Conservation (phyloP, 768 basidiomycete species). For the Wakefieldia striispora region DNA sequence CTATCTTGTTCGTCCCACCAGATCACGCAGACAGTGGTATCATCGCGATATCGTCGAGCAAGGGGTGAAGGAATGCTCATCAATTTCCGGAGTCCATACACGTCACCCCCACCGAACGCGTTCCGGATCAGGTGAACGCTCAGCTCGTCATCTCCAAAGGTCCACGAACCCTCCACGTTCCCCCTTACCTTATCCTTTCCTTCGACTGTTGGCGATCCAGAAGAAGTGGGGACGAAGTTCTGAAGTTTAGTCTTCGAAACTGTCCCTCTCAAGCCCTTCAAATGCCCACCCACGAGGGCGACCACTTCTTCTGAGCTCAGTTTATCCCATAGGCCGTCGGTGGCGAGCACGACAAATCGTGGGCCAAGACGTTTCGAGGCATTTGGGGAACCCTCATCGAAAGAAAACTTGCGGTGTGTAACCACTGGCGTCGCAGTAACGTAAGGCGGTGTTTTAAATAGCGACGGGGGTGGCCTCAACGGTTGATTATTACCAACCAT, state of each 20-base stretch:
- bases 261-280: conserved; percentile 66
- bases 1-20: conserved; percentile 75
- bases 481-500: conserved; percentile 58
- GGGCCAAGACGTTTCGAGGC: conserved; percentile 26
- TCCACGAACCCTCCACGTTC: conserved; percentile 55
- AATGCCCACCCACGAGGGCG: conserved; percentile 78
- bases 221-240: conserved; percentile 50
- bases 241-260: conserved; percentile 59
- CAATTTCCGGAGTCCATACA: conserved; percentile 49
- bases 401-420: conserved; percentile 67
- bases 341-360: conserved; percentile 86
- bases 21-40: conserved; percentile 80
- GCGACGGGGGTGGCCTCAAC: conserved; percentile 56
- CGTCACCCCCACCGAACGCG: conserved; percentile 85
- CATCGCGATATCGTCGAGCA: conserved; percentile 78
- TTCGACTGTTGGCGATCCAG: conserved; percentile 55
- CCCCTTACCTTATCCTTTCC: conserved; percentile 52
- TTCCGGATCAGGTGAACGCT: conserved; percentile 86
- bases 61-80: conserved; percentile 83
- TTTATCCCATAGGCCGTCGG: conserved; percentile 80
- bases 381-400: conserved; percentile 34
- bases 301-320: conserved; percentile 83
- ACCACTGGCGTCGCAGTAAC: conserved; percentile 83
- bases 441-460: conserved; percentile 89
- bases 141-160: conserved; percentile 76